Conservation (phyloP, 768 basidiomycete species). For the Neoboletus magnificus region DNA sequence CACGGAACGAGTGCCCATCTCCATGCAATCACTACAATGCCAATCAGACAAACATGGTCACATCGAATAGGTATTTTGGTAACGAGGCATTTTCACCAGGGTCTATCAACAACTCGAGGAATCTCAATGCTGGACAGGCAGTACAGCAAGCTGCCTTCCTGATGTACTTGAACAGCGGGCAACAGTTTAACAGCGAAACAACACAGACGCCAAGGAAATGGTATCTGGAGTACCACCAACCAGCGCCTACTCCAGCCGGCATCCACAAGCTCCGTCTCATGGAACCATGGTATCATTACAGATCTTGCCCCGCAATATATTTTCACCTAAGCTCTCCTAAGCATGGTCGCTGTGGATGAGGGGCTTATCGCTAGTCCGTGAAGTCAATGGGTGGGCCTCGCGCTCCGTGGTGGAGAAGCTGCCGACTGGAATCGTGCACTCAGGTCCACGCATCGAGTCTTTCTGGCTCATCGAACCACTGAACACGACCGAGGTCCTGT, state of each 20-base stretch:
- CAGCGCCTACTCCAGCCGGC: neutral
- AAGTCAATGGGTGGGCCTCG: neutral
- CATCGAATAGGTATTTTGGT: too few relatives aligned
- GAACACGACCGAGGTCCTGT: conserved; percentile 5
- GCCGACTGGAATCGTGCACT: neutral
- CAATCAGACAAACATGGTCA: neutral
- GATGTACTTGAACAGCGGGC: too few relatives aligned
- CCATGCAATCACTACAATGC: neutral
- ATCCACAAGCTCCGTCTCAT: neutral
- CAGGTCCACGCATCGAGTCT: too few relatives aligned
- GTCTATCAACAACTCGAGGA: neutral
- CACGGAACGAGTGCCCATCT: neutral
- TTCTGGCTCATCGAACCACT: neutral
- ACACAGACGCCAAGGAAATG: neutral
- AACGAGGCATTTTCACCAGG: neutral
- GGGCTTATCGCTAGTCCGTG: neutral
- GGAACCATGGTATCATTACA: neutral
- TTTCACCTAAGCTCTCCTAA: neutral
- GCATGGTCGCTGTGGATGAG: neutral
- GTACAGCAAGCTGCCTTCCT: neutral
- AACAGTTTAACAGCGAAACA: too few relatives aligned
- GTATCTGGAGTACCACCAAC: neutral
- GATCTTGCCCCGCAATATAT: too few relatives aligned
- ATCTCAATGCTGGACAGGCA: neutral
- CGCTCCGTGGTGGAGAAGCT: neutral